Evolutionary conservation across 2,329 filamentous ascomycete species (phyloP).

Genomic region (Penicillium griseofulvum): DNA sequence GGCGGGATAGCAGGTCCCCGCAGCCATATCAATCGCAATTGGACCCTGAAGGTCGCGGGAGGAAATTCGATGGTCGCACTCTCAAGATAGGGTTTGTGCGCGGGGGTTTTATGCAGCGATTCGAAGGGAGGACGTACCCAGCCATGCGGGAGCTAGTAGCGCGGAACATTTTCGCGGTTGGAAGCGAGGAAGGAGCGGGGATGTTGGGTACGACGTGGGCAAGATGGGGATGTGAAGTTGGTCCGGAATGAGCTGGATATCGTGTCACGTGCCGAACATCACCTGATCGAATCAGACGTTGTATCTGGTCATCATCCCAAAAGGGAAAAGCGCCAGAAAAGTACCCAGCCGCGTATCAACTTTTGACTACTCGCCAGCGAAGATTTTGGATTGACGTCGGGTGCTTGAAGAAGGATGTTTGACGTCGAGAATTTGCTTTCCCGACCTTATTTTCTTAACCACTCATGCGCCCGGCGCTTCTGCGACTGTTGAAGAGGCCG

Average conservation of each 20-base stretch:
- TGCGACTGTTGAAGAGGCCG: constrained; percentile 44
- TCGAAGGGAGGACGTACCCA: constrained; percentile 36
- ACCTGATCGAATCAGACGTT: constrained; percentile 31
- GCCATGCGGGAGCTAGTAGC: constrained; percentile 42
- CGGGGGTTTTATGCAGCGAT: background rate
- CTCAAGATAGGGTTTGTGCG: constrained; percentile 9
- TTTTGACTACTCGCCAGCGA: constrained; percentile 8
- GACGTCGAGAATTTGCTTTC: constrained; percentile 16
- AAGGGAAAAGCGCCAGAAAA: constrained; percentile 20
- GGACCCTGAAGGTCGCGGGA: constrained; percentile 5
- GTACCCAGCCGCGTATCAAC: constrained; percentile 8
- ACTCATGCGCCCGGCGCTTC: constrained; percentile 45
- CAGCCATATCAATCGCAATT: constrained; percentile 11
- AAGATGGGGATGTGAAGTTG: constrained; percentile 28
- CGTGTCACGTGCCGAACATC: constrained; percentile 12
- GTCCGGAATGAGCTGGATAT: constrained; percentile 24
- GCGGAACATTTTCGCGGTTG: constrained; percentile 42
- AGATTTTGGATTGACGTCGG: background rate
- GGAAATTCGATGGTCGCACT: constrained; percentile 22
- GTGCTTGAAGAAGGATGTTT: constrained; percentile 30
- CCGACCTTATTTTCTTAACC: constrained; percentile 15
- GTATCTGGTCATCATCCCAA: constrained; percentile 25
- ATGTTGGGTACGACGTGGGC: constrained; percentile 26
- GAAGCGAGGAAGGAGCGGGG: constrained; percentile 22
- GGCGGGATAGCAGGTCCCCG: background rate